Evolutionary conservation across 257 asterid genomes (phyloP).

Genomic region (Solanum verrucosum): DNA sequence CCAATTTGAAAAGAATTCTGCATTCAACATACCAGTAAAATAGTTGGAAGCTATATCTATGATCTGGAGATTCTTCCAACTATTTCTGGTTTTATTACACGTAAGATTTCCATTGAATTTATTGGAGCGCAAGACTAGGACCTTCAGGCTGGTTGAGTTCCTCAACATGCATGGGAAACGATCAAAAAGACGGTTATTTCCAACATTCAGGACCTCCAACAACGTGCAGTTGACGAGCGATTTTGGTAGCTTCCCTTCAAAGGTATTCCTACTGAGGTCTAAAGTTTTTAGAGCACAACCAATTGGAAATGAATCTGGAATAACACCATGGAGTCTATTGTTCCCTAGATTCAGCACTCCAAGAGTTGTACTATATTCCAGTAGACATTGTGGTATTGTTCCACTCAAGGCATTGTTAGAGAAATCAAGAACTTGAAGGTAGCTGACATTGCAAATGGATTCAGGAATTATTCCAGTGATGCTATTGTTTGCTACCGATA

Average conservation of each 20-base stretch:
- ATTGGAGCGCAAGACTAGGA: slow-evolving; percentile 13
- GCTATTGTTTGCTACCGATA: too few species aligned
- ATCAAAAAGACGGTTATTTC: slow-evolving; percentile 31
- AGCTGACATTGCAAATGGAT: slow-evolving; percentile 21
- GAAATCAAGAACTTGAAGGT: slow-evolving; percentile 35
- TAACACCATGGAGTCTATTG: slow-evolving; percentile 22
- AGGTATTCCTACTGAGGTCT: slow-evolving; percentile 25
- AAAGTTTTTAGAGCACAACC: slow-evolving; percentile 20
- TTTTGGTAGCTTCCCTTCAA: slow-evolving; percentile 30
- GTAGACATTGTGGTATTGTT: slow-evolving; percentile 24
- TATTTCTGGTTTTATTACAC: slow-evolving; percentile 8
- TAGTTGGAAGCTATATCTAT: slow-evolving; percentile 14
- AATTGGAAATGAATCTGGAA: slow-evolving; percentile 22
- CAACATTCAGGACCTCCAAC: slow-evolving; percentile 37
- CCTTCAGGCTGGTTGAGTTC: background rate
- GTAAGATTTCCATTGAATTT: slow-evolving; percentile 7
- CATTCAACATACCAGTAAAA: too few species aligned
- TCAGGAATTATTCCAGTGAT: slow-evolving; percentile 8
- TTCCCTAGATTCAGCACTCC: slow-evolving; percentile 22
- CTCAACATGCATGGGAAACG: slow-evolving; percentile 24
- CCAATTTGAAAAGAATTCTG: slow-evolving; percentile 7
- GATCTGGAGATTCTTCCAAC: slow-evolving; percentile 22
- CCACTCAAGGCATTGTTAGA: slow-evolving; percentile 31
- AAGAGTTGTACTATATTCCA: background rate
- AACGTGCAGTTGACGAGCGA: slow-evolving; percentile 23